Base-by-base conservation (phyloP, 176 grass and related monocot genomes). In the Alloteropsis semialata region DNA sequence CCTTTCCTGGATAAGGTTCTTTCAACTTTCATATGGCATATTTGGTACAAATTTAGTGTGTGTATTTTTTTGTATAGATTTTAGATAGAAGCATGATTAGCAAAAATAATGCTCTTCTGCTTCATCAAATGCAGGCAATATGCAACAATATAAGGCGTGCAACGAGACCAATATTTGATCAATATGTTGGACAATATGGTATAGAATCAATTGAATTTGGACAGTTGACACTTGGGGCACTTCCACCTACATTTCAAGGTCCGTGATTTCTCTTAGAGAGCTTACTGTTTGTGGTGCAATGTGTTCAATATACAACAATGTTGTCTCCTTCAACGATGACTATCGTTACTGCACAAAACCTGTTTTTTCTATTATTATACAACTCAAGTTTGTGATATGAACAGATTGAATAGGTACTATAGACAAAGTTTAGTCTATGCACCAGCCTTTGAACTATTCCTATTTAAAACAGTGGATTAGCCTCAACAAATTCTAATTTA, bases 1-100 rank as follows among this genome's bases (percentile, higher is more conserved):
- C 91, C 92, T 73, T 98, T 90, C 80, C 79, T 98, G 42, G 91
- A 98, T 90, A 93, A 94, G 92, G 95, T 97, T 85, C 41, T 85
- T 72, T 50, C 73, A 87, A 71, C n/a, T 86, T 79, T 79, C 37
- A 82, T 90, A 76, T 95, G 80, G 13, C 29, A 33, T 77, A 72
- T 76, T 59, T 79, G 37, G 60, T 66, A 77, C 69, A 82, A 73
- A 38, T 58, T 48, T 85, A 87, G 59, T 65, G 39, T 77, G 59
- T 65, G 39, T 77, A 17, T 42, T 49, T 77, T 17, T 33, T 60
- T 75, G 33, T 82, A 38, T 24, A 14, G 41, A 43, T 25, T 77
- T 81, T 81, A 11, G 16, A 70, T 10, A 22, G 51, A 42, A 45
- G 32, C 21, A 67, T 77, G 29, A 36, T 70, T 60, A 70, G 21